Evolutionary conservation across 495 filamentous ascomycete genomes (phyloP), one percentile per base, ranked within the genome.

Genomic region (Copromyces sp.): DNA sequence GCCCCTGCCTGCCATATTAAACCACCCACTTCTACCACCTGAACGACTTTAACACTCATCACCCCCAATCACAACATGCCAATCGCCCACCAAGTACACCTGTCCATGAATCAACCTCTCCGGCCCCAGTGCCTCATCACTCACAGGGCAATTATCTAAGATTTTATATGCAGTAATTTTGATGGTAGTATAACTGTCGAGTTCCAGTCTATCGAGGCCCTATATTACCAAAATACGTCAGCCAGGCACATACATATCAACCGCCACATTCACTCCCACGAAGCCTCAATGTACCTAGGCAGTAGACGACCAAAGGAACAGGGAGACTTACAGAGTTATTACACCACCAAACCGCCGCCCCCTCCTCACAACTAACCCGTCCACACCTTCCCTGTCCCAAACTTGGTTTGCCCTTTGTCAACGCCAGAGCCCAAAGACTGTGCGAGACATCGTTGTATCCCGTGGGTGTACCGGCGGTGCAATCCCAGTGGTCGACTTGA

Each of bases 261-360:
- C 24, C 24, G 24, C 24, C 24, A 24, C 24, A 24, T 24, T 24
- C 24, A 24, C 24, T 24, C 1, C 24, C 24, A 24, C 1, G 1
- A 24, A 24, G 24, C 24, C 1, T 24, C 24, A 24, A 24, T n/a
- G n/a, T n/a, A n/a, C n/a, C n/a, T n/a, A n/a, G n/a, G n/a, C n/a
- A n/a, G n/a, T n/a, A n/a, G n/a, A n/a, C n/a, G n/a, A n/a, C n/a
- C n/a, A n/a, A n/a, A n/a, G n/a, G n/a, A n/a, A 24, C 24, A 24
- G 24, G 24, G 38, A 39, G 8, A 39, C 38, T 9, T 39, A 39
- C 8, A 39, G 8, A 39, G 38, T 39, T 39, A 39, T 80, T 80
- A 41, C 79, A 80, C 75, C 77, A 80, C 38, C 39, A 76, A n/a
- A 80, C 24, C 24, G 24, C 24, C 24, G 24, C 24, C 1, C 24